These are phyloP conservation scores for Adansonia madagascariensis DNA, from an alignment of 441 rosid genomes.

Conservation along the genomic window DNA sequence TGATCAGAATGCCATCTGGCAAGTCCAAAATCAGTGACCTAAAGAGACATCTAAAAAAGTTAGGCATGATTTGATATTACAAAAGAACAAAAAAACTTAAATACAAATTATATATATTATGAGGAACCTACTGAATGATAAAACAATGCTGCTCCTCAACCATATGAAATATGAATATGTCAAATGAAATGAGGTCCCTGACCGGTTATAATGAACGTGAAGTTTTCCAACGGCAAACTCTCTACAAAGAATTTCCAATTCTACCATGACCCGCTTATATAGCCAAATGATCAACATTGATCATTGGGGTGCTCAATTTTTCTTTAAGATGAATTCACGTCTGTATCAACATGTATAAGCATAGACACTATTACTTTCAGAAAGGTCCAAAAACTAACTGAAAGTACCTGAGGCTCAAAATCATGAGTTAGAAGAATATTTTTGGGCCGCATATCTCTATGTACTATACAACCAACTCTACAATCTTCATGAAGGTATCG, in stretches of 20 bases:
- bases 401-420: slow-evolving; percentile 67
- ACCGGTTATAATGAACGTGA: background rate
- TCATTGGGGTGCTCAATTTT: background rate
- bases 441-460: slow-evolving; percentile 61
- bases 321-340: background rate
- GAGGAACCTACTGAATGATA: background rate
- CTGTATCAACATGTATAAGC: background rate
- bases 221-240: background rate
- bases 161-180: background rate
- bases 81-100: background rate
- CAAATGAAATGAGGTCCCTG: background rate
- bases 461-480: slow-evolving; percentile 74
- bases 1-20: slow-evolving; percentile 62
- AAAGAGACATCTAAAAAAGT: background rate
- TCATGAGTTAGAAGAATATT: slow-evolving; percentile 73
- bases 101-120: background rate
- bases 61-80: slow-evolving; percentile 1
- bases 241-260: background rate
- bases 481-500: slow-evolving; percentile 82
- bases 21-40: slow-evolving; percentile 83
- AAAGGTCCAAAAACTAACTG: background rate
- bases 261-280: background rate
- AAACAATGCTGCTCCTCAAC: background rate
- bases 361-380: background rate
- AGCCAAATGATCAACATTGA: background rate